Evolutionary conservation across 2,329 filamentous ascomycete species (phyloP).

Genomic region (Fusarium buxicola): DNA sequence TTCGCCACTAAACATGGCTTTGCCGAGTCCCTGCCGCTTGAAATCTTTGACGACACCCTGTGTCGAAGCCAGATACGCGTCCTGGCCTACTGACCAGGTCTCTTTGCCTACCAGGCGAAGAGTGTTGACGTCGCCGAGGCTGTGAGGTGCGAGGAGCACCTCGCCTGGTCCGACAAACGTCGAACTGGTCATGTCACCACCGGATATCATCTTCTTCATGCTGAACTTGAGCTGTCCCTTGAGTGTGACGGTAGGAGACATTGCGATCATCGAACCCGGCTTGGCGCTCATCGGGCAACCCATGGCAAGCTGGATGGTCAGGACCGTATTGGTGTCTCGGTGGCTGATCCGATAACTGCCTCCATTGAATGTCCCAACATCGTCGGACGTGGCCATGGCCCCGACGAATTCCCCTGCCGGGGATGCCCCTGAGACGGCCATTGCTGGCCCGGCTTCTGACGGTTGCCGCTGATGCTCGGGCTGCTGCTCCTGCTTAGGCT

Average conservation of each 20-base stretch:
- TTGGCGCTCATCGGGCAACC: slow-evolving; percentile 86
- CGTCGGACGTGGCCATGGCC: slow-evolving; percentile 73
- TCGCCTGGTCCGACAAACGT: slow-evolving; percentile 92
- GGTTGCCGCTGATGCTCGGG: slow-evolving; percentile 39
- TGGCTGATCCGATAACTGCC: slow-evolving; percentile 95
- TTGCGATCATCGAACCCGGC: slow-evolving; percentile 92
- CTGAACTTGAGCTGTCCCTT: slow-evolving; percentile 87
- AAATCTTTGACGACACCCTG: slow-evolving; percentile 90
- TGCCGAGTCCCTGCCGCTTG: slow-evolving; percentile 85
- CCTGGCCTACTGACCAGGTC: slow-evolving; percentile 86
- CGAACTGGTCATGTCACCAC: slow-evolving; percentile 82
- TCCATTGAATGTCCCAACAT: slow-evolving; percentile 96
- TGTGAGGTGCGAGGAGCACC: slow-evolving; percentile 81
- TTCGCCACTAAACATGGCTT: slow-evolving; percentile 94
- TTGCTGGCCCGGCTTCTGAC: slow-evolving; percentile 46
- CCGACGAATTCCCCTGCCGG: slow-evolving; percentile 71
- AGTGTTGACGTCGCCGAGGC: slow-evolving; percentile 86
- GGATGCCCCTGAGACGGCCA: slow-evolving; percentile 54
- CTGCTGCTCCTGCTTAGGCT: slow-evolving; percentile 40
- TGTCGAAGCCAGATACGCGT: slow-evolving; percentile 87
- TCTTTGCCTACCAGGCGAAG: slow-evolving; percentile 78
- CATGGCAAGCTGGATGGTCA: slow-evolving; percentile 90
- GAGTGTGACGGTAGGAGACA: slow-evolving; percentile 88
- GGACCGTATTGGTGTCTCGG: slow-evolving; percentile 87
- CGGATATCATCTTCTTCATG: slow-evolving; percentile 89